A percentile compares a stretch with the other conserved stretches of the same genome.
Conservation (phyloP, 768 basidiomycete genomes). For the Hericium rajendrae region DNA sequence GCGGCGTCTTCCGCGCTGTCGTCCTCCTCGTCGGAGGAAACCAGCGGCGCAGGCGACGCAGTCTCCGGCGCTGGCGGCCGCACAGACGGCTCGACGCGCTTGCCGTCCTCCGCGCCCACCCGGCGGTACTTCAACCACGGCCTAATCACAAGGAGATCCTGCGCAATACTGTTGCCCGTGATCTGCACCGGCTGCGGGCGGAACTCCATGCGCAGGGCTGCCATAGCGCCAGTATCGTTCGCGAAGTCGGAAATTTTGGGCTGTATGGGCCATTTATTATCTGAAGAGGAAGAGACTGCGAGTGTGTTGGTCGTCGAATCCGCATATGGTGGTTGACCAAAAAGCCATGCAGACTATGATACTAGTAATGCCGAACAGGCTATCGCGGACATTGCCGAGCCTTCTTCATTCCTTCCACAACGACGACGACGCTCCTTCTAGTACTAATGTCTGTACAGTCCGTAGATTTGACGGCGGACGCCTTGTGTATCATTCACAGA, state of each 20-base stretch:
- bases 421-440: too few species aligned
- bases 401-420: too few species aligned
- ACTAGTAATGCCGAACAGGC: too few species aligned
- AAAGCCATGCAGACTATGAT: too few species aligned
- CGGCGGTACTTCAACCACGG: slow-evolving; percentile 37
- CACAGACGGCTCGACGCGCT: slow-evolving; percentile 4
- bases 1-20: slow-evolving; percentile 21
- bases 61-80: background rate
- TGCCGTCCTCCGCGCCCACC: background rate
- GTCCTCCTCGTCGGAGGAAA: slow-evolving; percentile 5
- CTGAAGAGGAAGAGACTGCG: too few species aligned
- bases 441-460: too few species aligned
- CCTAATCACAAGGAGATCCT: slow-evolving; percentile 56
- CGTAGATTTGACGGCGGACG: too few species aligned
- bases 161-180: slow-evolving; percentile 44
- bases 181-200: slow-evolving; percentile 44
- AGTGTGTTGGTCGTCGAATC: too few species aligned
- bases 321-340: background rate
- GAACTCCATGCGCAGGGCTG: slow-evolving; percentile 71
- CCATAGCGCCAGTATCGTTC: slow-evolving; percentile 75
- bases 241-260: background rate
- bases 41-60: background rate
- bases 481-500: too few species aligned
- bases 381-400: too few species aligned
- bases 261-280: too few species aligned